Percentiles rank a stretch among this genome's conserved stretches.
phyloP scores from a whole-genome alignment of 805 yeast species.

The Candida hungchunana region DNA sequence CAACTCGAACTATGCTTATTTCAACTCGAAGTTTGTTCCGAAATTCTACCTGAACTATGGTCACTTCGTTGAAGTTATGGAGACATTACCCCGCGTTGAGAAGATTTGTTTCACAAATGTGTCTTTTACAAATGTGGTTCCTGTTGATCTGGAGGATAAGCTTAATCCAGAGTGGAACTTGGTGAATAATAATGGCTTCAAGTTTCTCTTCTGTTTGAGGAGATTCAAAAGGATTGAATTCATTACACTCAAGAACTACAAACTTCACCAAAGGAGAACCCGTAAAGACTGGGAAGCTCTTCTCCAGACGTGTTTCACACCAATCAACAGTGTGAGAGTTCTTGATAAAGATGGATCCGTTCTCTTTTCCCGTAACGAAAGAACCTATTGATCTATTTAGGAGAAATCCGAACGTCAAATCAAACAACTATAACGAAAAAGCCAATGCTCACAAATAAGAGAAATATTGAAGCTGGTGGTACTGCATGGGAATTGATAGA shows the following conservation, averaged over 20 bases:
- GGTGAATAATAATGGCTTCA: slow-evolving; percentile 35
- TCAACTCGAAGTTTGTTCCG: slow-evolving; percentile 27
- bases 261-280: slow-evolving; percentile 34
- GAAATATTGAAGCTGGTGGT: neutral
- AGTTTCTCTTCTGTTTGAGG: slow-evolving; percentile 29
- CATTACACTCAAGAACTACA: slow-evolving; percentile 33
- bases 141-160: slow-evolving; percentile 24
- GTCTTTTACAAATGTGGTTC: slow-evolving; percentile 25
- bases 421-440: neutral
- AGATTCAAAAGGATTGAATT: slow-evolving; percentile 33
- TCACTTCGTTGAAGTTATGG: slow-evolving; percentile 19
- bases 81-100: slow-evolving; percentile 17
- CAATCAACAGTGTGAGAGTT: slow-evolving; percentile 31
- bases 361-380: slow-evolving; percentile 31
- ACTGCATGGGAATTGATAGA: neutral
- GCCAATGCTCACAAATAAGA: neutral
- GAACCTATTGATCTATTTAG: slow-evolving; percentile 1
- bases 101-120: slow-evolving; percentile 21
- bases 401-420: neutral
- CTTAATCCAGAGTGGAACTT: slow-evolving; percentile 26
- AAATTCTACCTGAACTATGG: slow-evolving; percentile 24
- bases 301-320: slow-evolving; percentile 32
- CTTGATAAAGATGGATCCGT: slow-evolving; percentile 38
- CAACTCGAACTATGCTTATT: slow-evolving; percentile 27
- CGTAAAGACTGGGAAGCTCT: slow-evolving; percentile 36